A percentile compares a stretch with the other conserved stretches of the same genome.
Conservation (phyloP, 2,329 filamentous ascomycete species). For the Claviceps capensis region DNA sequence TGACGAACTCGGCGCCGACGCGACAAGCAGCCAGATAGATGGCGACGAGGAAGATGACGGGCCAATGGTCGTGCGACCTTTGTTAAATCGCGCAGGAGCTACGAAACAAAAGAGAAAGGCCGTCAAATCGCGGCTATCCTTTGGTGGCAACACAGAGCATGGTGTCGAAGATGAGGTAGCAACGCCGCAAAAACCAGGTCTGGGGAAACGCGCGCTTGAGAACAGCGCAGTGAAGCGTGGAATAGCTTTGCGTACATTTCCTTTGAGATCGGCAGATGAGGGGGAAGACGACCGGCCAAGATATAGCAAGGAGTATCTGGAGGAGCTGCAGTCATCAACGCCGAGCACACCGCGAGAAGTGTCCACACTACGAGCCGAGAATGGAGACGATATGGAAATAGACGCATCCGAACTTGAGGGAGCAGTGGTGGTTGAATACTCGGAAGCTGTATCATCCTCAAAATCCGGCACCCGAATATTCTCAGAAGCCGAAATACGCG, state of each 20-base stretch:
- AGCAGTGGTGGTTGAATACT: slow-evolving; percentile 47
- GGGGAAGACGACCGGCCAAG: slow-evolving; percentile 56
- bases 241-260: slow-evolving; percentile 33
- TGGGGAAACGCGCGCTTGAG: slow-evolving; percentile 52
- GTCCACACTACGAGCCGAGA: slow-evolving; percentile 27
- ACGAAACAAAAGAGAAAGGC: slow-evolving; percentile 53
- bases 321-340: slow-evolving; percentile 74
- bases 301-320: slow-evolving; percentile 78
- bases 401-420: slow-evolving; percentile 49
- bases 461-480: slow-evolving; percentile 43
- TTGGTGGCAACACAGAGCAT: slow-evolving; percentile 45
- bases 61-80: slow-evolving; percentile 36
- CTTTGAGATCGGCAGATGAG: slow-evolving; percentile 36
- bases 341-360: slow-evolving; percentile 65
- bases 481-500: slow-evolving; percentile 71
- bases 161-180: slow-evolving; percentile 35
- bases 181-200: slow-evolving; percentile 51
- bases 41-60: slow-evolving; percentile 31
- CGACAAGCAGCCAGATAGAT: slow-evolving; percentile 12
- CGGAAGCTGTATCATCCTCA: slow-evolving; percentile 15
- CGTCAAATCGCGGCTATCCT: slow-evolving; percentile 51
- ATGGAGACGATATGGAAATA: slow-evolving; percentile 39
- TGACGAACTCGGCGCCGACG: slow-evolving; percentile 20
- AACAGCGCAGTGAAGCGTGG: slow-evolving; percentile 49
- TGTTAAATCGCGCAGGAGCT: slow-evolving; percentile 31